A percentile compares a stretch with the other conserved stretches of the same genome.
Conservation (phyloP, 176 grass and related monocot species). For the Alopecurus myosuroides region DNA sequence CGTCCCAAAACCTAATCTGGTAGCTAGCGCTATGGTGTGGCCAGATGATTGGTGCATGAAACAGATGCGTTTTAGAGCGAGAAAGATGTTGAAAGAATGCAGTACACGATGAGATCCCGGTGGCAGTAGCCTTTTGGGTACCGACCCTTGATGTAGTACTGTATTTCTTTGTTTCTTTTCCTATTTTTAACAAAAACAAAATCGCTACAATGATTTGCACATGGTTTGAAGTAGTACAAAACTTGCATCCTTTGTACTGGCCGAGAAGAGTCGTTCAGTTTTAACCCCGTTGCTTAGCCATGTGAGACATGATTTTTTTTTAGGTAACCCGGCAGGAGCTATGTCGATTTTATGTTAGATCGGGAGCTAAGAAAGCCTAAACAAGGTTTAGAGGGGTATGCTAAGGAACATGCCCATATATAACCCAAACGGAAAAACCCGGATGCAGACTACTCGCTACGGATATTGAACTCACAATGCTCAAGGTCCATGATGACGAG, state of each 20-base stretch:
- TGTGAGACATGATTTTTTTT: not conserved
- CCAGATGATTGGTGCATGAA: slow-evolving; percentile 33
- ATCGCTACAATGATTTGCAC: not conserved
- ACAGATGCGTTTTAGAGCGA: not conserved
- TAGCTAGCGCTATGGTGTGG: not conserved
- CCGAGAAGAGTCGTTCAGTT: not conserved
- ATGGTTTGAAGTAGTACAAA: too few species aligned
- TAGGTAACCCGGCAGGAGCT: too few species aligned
- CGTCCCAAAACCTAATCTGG: slow-evolving; percentile 8
- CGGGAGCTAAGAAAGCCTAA: too few species aligned
- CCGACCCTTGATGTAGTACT: not conserved
- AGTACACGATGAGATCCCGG: not conserved
- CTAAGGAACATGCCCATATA: too few species aligned
- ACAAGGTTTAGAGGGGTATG: too few species aligned
- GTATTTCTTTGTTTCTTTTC: not conserved
- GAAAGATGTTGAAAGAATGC: not conserved
- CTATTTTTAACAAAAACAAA: not conserved
- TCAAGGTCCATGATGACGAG: too few species aligned
- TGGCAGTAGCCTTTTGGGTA: not conserved
- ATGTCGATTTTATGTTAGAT: too few species aligned
- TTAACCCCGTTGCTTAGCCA: not conserved
- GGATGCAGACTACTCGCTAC: too few species aligned
- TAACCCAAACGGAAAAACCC: too few species aligned
- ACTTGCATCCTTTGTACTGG: not conserved
- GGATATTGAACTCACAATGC: too few species aligned